Conservation (phyloP, 179 eudicot genomes). For the Amaranthus tricolor region DNA sequence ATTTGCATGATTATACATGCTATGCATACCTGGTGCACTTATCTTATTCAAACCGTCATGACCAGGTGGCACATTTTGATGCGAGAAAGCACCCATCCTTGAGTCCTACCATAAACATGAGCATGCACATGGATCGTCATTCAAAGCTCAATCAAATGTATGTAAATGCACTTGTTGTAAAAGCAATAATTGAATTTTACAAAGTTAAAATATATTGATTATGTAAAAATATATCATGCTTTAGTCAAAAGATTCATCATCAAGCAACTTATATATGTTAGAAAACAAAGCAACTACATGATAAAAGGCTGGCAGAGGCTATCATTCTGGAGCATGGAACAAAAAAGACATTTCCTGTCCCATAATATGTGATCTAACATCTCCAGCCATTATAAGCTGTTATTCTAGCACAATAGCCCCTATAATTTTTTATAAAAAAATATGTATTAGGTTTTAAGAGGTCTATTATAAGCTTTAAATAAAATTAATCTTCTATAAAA, state of each 20-base stretch:
- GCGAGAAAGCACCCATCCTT: slow-evolving; percentile 48
- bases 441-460: no score
- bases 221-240: neutral
- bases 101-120: slow-evolving; percentile 48
- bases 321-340: no score
- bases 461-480: no score
- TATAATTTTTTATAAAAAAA: no score
- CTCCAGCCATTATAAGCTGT: no score
- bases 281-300: neutral
- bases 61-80: slow-evolving; percentile 42
- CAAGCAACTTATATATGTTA: neutral
- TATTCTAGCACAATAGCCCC: no score
- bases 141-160: neutral
- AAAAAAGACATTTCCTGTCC: no score
- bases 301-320: no score
- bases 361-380: no score
- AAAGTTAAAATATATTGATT: neutral
- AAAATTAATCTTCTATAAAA: no score
- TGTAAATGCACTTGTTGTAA: neutral
- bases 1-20: slow-evolving; percentile 48
- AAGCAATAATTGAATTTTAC: neutral
- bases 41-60: slow-evolving; percentile 40
- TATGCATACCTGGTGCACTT: slow-evolving; percentile 46
- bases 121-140: slow-evolving; percentile 5
- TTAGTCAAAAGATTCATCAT: neutral